Evolutionary conservation across 768 basidiomycete species (phyloP).

Genomic region (Dioszegia crocea): DNA sequence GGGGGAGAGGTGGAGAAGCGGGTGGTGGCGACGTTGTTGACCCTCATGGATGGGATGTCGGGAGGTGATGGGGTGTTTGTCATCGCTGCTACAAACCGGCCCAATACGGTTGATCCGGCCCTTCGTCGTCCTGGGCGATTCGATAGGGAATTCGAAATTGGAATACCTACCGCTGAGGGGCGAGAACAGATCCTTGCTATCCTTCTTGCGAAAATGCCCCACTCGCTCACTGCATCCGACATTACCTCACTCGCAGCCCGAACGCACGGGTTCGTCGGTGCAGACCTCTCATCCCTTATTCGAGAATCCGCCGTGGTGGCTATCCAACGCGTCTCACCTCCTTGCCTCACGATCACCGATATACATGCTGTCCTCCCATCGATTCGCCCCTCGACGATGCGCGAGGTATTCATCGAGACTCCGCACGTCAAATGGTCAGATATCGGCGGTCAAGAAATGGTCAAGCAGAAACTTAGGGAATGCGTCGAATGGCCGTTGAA

Average conservation of each 20-base stretch:
- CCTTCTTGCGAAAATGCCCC: slow-evolving; percentile 72
- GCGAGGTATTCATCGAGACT: slow-evolving; percentile 83
- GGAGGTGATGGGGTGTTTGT: slow-evolving; percentile 70
- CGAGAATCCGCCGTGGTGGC: slow-evolving; percentile 88
- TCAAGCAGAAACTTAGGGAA: slow-evolving; percentile 82
- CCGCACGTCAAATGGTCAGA: slow-evolving; percentile 78
- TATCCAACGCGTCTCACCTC: slow-evolving; percentile 68
- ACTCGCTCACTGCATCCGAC: slow-evolving; percentile 61
- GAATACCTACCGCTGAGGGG: slow-evolving; percentile 81
- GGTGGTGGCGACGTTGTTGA: slow-evolving; percentile 90
- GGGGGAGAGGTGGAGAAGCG: slow-evolving; percentile 94
- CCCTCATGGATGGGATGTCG: slow-evolving; percentile 80
- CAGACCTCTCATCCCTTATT: slow-evolving; percentile 85
- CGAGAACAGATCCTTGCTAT: slow-evolving; percentile 83
- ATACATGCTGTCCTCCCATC: slow-evolving; percentile 66
- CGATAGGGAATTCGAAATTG: slow-evolving; percentile 96
- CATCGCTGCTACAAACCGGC: slow-evolving; percentile 79
- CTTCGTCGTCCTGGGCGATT: slow-evolving; percentile 97
- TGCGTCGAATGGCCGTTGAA: slow-evolving; percentile 92
- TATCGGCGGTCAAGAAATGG: slow-evolving; percentile 76
- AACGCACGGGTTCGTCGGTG: slow-evolving; percentile 95
- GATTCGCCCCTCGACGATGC: slow-evolving; percentile 88
- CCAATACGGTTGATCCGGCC: slow-evolving; percentile 99
- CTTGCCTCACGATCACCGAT: slow-evolving; percentile 58
- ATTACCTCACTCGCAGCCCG: slow-evolving; percentile 63